Evolutionary conservation across 2,329 filamentous ascomycete genomes (phyloP), one percentile per base, ranked within the genome.

Genomic region (Beauveria sp.): DNA sequence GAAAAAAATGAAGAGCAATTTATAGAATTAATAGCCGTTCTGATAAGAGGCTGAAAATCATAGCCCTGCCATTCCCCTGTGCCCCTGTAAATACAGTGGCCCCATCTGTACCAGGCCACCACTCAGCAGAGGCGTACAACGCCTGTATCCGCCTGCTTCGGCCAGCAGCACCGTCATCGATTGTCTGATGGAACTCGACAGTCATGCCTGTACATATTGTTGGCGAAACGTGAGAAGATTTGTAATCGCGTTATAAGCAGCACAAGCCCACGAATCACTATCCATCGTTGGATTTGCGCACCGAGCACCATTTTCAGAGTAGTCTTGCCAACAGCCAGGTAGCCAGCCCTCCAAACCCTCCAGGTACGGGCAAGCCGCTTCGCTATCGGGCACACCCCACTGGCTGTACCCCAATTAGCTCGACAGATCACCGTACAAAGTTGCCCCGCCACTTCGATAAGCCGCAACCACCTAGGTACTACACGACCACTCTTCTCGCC

Each of bases 391-490:
- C 43, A 57, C 26, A 9, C 53, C 42, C 42, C 40, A 56, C 42
- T 56, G 42, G 53, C 42, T 56, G 42, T 22, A 45, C 52, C 52
- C 18, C 22, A 55, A 45, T 47, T 57, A 58, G 47, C 56, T n/a
- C 24, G 34, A 26, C 47, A 34, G 56, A 58, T 58, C 56, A 58
- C 28, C 56, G 12, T 24, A 47, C 34, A 60, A 60, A 54, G 28
- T 30, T 54, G 58, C 58, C 58, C 58, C 58, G 58, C 58, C 50
- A 60, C 18, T 49, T 53, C 58, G 58, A 60, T 60, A 60, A 60
- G 58, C 58, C 50, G 58, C 40, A 53, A 54, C 40, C 28, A 40
- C 24, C 28, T 30, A 14, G 30, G 26, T 20, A 34, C 43, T 42
- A 24, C 47, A 38, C 40, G 18, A 26, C 43, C 18, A 26, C 12